Evolutionary conservation across 495 filamentous ascomycete species (phyloP).

Genomic region (Xylaria grammica): DNA sequence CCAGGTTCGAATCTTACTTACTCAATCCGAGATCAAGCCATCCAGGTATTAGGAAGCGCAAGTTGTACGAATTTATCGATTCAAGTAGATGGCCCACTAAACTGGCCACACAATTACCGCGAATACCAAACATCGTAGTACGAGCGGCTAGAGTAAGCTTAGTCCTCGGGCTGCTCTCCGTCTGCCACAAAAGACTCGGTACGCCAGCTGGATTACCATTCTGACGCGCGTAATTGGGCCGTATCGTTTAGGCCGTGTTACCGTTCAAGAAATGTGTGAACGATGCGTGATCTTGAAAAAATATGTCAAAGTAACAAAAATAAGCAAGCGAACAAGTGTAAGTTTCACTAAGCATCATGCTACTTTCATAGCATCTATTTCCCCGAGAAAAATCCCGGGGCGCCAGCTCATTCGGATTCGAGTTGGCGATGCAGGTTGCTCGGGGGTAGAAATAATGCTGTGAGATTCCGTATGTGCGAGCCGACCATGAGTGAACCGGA

Average conservation of each 20-base stretch:
- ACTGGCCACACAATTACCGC: not conserved
- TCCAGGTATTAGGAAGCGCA: not conserved
- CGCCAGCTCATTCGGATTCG: not conserved
- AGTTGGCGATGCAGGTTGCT: not conserved
- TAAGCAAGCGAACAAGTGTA: not conserved
- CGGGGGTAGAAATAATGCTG: not conserved
- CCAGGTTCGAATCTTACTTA: no score
- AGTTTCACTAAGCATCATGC: not conserved
- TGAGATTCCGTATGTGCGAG: not conserved
- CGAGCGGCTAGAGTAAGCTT: slow-evolving; percentile 45
- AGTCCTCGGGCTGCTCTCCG: no score
- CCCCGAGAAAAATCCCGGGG: not conserved
- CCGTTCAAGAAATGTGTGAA: no score
- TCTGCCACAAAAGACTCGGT: no score
- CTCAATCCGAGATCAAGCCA: not conserved
- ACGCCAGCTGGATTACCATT: no score
- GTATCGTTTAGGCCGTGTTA: no score
- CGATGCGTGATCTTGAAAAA: no score
- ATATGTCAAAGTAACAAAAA: slow-evolving; percentile 13
- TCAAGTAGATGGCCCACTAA: not conserved
- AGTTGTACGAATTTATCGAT: not conserved
- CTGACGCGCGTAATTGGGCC: no score
- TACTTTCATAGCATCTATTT: not conserved
- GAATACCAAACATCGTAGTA: not conserved
- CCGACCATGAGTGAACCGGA: not conserved